Evolutionary conservation across 495 filamentous ascomycete species (phyloP).

Genomic region (Aspergillus sparsus): DNA sequence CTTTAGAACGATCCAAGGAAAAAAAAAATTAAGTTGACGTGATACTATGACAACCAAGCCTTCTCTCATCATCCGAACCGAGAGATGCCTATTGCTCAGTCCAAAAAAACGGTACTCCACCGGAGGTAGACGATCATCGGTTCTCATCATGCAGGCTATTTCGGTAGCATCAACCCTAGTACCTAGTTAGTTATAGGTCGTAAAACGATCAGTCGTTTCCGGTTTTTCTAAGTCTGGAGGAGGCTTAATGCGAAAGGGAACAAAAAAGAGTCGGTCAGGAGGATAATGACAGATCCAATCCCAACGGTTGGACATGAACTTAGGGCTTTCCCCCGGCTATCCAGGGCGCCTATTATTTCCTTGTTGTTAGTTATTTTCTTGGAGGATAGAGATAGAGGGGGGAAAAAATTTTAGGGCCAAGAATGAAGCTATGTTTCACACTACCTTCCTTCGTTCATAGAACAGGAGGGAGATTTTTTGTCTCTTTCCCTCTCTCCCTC

Average conservation of each 20-base stretch:
- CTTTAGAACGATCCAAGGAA: too few relatives aligned
- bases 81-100: slow-evolving; percentile 2
- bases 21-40: background rate
- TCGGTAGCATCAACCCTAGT: background rate
- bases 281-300: background rate
- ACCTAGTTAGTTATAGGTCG: background rate
- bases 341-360: background rate
- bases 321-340: background rate
- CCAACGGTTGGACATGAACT: slow-evolving; percentile 5
- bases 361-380: background rate
- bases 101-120: slow-evolving; percentile 3
- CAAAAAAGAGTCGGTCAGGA: background rate
- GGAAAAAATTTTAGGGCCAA: background rate
- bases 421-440: slow-evolving; percentile 2
- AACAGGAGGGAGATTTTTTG: background rate
- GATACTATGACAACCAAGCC: background rate
- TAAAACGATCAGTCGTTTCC: slow-evolving; percentile 11
- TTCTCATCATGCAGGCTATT: slow-evolving; percentile 1
- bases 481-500: background rate
- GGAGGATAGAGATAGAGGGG: too few relatives aligned
- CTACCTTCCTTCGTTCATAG: background rate
- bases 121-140: slow-evolving; percentile 1
- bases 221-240: background rate
- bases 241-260: background rate
- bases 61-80: background rate